Evolutionary conservation across 257 asterid species (phyloP).

Genomic region (Lycium barbarum): DNA sequence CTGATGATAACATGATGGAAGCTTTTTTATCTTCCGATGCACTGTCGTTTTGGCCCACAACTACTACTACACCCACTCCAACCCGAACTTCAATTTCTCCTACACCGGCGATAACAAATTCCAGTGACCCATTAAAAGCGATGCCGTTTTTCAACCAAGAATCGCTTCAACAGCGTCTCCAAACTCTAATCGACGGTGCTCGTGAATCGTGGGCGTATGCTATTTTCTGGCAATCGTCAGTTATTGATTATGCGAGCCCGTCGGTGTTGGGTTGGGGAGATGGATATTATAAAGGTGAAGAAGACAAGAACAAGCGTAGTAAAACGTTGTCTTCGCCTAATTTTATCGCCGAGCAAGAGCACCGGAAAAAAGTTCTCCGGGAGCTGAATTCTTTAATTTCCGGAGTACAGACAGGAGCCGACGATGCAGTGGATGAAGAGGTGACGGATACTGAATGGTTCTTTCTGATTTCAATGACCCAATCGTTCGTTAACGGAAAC

Average conservation of each 20-base stretch:
- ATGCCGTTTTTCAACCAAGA: conserved; percentile 61
- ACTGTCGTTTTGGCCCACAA: conserved; percentile 57
- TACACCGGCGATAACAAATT: neutral
- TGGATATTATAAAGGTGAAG: conserved; percentile 84
- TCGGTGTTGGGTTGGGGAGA: conserved; percentile 78
- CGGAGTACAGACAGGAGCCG: conserved; percentile 50
- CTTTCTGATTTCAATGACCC: conserved; percentile 84
- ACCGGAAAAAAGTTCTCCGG: conserved; percentile 74
- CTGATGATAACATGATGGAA: conserved; percentile 61
- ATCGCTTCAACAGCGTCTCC: conserved; percentile 78
- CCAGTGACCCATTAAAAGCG: neutral
- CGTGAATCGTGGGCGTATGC: conserved; percentile 88
- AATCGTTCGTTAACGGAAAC: conserved; percentile 62
- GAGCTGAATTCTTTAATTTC: conserved; percentile 76
- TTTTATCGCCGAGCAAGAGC: conserved; percentile 62
- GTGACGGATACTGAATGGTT: conserved; percentile 95
- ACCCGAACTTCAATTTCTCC: conserved; percentile 12
- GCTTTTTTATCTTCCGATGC: conserved; percentile 63
- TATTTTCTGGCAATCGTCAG: conserved; percentile 86
- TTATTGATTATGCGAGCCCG: conserved; percentile 48
- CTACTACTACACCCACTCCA: neutral
- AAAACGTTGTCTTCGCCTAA: conserved; percentile 43
- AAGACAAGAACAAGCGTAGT: conserved; percentile 47
- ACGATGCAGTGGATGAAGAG: conserved; percentile 77
- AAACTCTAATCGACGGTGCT: conserved; percentile 72